Evolutionary conservation across 2,329 filamentous ascomycete species (phyloP), one percentile per base, ranked within the genome.

Genomic region (Xylariales sp.): DNA sequence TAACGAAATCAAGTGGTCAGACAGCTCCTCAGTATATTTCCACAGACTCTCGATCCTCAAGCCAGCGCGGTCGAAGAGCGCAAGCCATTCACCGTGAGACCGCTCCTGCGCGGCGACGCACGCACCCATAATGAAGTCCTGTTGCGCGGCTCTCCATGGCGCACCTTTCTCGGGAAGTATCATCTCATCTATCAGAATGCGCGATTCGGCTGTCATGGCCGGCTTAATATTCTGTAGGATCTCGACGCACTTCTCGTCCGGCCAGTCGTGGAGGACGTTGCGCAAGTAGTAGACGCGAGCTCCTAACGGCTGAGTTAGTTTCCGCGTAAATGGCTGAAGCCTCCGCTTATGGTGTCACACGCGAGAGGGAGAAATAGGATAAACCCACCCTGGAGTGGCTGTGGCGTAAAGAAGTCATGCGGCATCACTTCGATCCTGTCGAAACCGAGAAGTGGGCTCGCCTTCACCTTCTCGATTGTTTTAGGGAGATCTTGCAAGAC

Each of bases 211-310:
- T 3, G 70, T 64, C 72, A 74, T 73, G 9, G 60, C 62, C 14
- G 57, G 39, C 32, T 63, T 73, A 55, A 74, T 50, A 30, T 71
- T 73, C 34, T 59, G 49, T 5, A 75, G 50, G 14, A 74, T 73
- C 48, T 72, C 64, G 10, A 69, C 46, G 39, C 69, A 72, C 32
- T 71, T 68, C 7, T 67, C 41, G 28, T 69, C 65, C 0, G 69
- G 68, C 62, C 64, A 74, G 57, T 75, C 69, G 32, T 74, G 68
- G 0, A 74, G 61, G 3, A 75, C 62, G 36, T 71, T 72, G 28
- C 73, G 69, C 12, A 75, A 12, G 56, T 75, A 75, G 28, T 75
- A 74, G 1, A 64, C 65, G 9, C 66, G 65, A 7, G 71, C 72
- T 39, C 72, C 69, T 74, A 18, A 41, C 48, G 12, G 14, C 9